Percentiles rank a stretch among this genome's conserved stretches.
Evolutionary conservation across 1,284 basidiomycete genomes (phyloP).

Genomic region (Sanguinoderma infundibulare): DNA sequence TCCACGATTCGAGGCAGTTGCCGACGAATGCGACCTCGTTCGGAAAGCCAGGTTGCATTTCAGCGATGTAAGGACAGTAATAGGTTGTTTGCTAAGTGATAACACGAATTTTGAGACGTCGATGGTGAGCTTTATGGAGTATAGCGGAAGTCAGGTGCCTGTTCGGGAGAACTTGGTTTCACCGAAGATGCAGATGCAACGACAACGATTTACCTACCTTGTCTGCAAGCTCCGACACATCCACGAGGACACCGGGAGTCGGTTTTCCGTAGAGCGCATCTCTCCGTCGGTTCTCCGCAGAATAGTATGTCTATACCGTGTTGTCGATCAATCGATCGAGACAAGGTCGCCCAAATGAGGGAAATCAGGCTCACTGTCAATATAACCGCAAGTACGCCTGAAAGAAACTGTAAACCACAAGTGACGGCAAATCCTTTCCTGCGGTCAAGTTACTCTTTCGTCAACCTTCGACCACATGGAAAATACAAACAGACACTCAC

Average conservation of each 20-base stretch:
- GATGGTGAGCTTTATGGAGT: background rate
- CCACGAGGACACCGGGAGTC: constrained; percentile 52
- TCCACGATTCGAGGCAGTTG: too few relatives aligned
- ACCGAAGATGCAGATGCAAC: background rate
- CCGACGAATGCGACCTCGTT: too few relatives aligned
- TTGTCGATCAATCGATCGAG: background rate
- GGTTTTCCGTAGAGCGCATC: constrained; percentile 60
- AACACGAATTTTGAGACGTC: background rate
- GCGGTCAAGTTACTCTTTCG: background rate
- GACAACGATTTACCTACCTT: background rate
- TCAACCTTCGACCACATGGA: background rate
- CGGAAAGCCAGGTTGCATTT: too few relatives aligned
- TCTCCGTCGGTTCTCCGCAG: constrained; percentile 64
- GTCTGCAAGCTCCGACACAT: constrained; percentile 66
- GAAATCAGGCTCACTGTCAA: constrained; percentile 53
- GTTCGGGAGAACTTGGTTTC: background rate
- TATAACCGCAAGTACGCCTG: constrained; percentile 53
- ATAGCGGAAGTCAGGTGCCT: constrained; percentile 8
- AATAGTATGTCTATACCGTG: constrained; percentile 29
- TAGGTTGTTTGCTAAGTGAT: background rate
- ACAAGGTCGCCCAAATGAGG: background rate
- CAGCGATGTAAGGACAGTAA: background rate
- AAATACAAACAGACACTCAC: constrained; percentile 37
- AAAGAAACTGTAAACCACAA: constrained; percentile 61
- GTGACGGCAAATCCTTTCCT: constrained; percentile 72